phyloP scores from a whole-genome alignment of 805 yeast species.

The Metschnikowia proteae region DNA sequence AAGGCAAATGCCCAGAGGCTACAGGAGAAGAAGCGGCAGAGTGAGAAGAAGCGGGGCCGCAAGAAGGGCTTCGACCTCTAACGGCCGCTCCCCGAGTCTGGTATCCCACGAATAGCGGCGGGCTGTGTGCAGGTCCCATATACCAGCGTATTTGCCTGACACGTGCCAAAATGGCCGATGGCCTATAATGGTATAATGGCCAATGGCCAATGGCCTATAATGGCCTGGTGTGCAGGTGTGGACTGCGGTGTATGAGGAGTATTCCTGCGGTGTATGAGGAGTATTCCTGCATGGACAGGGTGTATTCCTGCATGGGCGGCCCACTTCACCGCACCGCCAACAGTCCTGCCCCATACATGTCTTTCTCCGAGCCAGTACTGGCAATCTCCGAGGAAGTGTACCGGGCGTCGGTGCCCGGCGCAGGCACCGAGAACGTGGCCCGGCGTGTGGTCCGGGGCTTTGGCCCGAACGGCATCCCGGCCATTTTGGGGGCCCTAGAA shows the following conservation, averaged over 20 bases:
- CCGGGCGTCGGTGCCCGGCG: neutral
- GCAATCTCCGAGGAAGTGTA: neutral
- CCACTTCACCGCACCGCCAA: neutral
- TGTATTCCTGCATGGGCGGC: no score
- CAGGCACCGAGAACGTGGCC: neutral
- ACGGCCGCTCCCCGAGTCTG: neutral
- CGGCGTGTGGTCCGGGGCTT: neutral
- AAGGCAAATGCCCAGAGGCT: conserved; percentile 31
- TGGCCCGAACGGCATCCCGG: neutral
- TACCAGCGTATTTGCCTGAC: no score
- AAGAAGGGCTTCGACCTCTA: conserved; percentile 32
- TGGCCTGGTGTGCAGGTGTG: no score
- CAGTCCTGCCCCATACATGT: neutral
- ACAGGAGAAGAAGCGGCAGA: conserved; percentile 31
- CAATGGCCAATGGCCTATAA: no score
- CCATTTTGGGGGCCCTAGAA: neutral
- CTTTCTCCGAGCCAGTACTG: neutral
- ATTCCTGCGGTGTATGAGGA: neutral
- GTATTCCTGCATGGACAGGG: neutral
- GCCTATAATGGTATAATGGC: no score
- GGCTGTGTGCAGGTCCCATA: conserved; percentile 1
- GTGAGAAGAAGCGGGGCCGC: conserved; percentile 38
- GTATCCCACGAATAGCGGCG: no score
- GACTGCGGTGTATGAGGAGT: neutral
- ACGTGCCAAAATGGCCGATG: no score